Conservation (phyloP, 140 eudicot genomes). For the Erigeron philadelphicus region DNA sequence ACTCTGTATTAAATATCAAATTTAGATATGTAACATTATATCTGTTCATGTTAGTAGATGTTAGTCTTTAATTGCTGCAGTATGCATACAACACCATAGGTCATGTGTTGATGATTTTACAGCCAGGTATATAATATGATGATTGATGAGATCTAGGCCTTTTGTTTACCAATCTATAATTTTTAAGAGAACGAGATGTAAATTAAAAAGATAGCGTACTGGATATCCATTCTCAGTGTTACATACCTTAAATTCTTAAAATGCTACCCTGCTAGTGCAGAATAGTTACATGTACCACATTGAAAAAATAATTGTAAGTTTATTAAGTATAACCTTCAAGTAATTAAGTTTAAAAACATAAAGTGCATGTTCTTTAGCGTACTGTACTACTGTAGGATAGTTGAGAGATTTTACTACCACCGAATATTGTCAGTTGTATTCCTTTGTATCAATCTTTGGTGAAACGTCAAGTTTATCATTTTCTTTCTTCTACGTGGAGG, state of each 20-base stretch:
- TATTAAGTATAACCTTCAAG: too few species aligned
- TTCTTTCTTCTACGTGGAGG: slow-evolving; percentile 10
- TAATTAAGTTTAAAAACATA: too few species aligned
- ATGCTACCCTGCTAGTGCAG: too few species aligned
- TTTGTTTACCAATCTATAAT: not conserved
- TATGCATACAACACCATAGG: slow-evolving; percentile 19
- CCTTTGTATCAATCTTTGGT: slow-evolving; percentile 2
- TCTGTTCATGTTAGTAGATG: not conserved
- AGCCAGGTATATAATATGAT: slow-evolving; percentile 13
- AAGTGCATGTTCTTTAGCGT: too few species aligned
- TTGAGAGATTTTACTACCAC: too few species aligned
- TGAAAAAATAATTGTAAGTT: too few species aligned
- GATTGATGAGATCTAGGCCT: slow-evolving; percentile 4
- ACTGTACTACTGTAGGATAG: too few species aligned
- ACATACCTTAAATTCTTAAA: too few species aligned
- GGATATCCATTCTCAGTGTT: too few species aligned
- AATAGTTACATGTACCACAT: not conserved
- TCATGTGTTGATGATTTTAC: slow-evolving; percentile 6
- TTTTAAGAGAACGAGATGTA: too few species aligned
- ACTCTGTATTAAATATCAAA: slow-evolving; percentile 1
- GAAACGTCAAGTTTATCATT: slow-evolving; percentile 11
- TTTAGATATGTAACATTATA: not conserved
- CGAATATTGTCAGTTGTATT: too few species aligned
- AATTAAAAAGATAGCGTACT: too few species aligned
- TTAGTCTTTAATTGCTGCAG: not conserved